Conservation (phyloP, 352 stramenopile genomes). For the Globisporangium perplexum region DNA sequence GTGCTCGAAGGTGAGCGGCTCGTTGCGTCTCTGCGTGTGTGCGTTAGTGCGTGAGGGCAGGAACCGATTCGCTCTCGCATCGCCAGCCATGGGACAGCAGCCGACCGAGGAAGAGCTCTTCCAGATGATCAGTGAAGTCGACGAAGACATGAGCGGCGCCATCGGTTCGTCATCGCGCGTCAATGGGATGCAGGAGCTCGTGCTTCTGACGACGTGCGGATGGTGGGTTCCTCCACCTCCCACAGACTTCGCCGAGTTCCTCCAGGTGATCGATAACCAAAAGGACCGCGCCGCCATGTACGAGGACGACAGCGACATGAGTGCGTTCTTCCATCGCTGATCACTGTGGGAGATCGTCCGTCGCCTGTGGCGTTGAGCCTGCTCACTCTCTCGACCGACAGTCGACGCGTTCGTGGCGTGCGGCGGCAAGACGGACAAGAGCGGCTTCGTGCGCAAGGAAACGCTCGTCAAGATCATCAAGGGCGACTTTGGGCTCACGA, state of each 20-base stretch:
- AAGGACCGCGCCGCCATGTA: slow-evolving; percentile 94
- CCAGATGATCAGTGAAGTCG: slow-evolving; percentile 92
- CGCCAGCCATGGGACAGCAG: slow-evolving; percentile 92
- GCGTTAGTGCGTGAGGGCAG: background rate
- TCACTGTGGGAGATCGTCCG: background rate
- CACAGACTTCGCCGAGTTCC: slow-evolving; percentile 95
- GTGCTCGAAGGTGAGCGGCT: slow-evolving; percentile 85
- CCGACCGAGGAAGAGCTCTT: slow-evolving; percentile 98
- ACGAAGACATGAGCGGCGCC: slow-evolving; percentile 91
- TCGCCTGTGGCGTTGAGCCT: no score
- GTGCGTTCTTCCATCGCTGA: slow-evolving; percentile 19
- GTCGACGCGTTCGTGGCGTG: slow-evolving; percentile 97
- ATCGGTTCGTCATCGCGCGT: slow-evolving; percentile 51
- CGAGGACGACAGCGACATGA: slow-evolving; percentile 97
- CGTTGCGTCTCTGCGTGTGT: background rate
- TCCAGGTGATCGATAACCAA: slow-evolving; percentile 98
- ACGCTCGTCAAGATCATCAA: slow-evolving; percentile 95
- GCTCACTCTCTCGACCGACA: no score
- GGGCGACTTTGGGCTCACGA: slow-evolving; percentile 93
- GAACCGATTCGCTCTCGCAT: background rate
- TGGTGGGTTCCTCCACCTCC: no score
- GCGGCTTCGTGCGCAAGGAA: slow-evolving; percentile 87
- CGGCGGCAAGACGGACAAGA: slow-evolving; percentile 91
- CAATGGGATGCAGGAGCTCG: background rate
- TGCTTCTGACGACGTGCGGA: no score